Conservation (phyloP, 2,329 filamentous ascomycete genomes). For the Lithohypha guttulata region DNA sequence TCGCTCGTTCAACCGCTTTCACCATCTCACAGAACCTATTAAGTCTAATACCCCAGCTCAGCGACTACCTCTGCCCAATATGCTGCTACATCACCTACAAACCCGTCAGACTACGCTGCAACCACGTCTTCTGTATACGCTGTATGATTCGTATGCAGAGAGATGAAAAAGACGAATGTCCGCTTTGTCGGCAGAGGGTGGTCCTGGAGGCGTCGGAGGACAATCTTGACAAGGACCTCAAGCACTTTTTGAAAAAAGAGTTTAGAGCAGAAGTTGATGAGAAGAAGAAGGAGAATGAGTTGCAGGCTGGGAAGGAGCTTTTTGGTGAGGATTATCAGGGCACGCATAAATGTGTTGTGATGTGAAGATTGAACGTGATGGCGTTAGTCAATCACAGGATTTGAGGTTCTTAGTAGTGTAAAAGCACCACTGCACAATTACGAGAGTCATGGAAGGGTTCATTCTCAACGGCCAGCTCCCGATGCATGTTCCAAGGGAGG, state of each 20-base stretch:
- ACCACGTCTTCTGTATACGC: conserved; percentile 72
- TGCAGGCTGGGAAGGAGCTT: conserved; percentile 60
- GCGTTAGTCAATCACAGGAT: neutral
- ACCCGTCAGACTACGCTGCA: conserved; percentile 64
- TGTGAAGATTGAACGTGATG: conserved; percentile 13
- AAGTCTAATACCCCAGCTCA: conserved; percentile 64
- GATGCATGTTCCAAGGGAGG: too few relatives aligned
- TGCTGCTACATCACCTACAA: conserved; percentile 72
- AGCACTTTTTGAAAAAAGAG: conserved; percentile 61
- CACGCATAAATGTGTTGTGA: conserved; percentile 27
- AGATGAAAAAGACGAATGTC: conserved; percentile 57
- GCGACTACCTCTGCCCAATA: conserved; percentile 73
- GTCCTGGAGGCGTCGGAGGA: conserved; percentile 61
- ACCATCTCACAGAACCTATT: conserved; percentile 64
- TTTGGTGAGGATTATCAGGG: conserved; percentile 55
- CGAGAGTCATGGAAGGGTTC: too few relatives aligned
- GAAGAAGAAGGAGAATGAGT: conserved; percentile 61
- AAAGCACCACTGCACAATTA: too few relatives aligned
- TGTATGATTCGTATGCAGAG: conserved; percentile 74
- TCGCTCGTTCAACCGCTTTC: conserved; percentile 66
- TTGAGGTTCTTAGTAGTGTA: too few relatives aligned
- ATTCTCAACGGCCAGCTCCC: too few relatives aligned
- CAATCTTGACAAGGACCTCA: conserved; percentile 58
- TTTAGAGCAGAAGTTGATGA: conserved; percentile 61
- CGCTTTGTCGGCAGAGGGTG: conserved; percentile 62